These are phyloP conservation scores for Coccomyxa subellipsoidea DNA, from an alignment of 163 green algal genomes.

Conservation along the genomic window DNA sequence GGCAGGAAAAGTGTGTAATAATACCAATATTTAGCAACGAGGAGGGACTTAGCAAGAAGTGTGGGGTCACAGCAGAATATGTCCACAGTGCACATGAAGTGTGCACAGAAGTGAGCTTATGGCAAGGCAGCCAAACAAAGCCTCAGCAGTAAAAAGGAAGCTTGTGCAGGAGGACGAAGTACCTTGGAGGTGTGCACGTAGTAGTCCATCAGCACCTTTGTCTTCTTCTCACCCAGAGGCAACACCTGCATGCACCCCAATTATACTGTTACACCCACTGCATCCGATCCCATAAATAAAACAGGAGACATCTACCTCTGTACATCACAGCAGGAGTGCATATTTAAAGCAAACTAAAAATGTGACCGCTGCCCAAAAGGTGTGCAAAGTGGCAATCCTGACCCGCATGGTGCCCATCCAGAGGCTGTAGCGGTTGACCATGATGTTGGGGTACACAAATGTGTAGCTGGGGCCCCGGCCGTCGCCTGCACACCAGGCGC, in stretches of 20 bases:
- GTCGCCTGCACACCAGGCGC: slow-evolving; percentile 12
- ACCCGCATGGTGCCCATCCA: slow-evolving; percentile 55
- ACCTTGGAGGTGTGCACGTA: slow-evolving; percentile 10
- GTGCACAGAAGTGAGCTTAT: too few species aligned
- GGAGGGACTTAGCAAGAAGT: too few species aligned
- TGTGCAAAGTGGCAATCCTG: too few species aligned
- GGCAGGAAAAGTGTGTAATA: too few species aligned
- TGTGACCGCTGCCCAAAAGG: too few species aligned
- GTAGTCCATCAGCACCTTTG: slow-evolving; percentile 53
- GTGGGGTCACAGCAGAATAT: too few species aligned
- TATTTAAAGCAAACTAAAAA: too few species aligned
- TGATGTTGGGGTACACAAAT: slow-evolving; percentile 55
- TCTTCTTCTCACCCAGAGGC: slow-evolving; percentile 29
- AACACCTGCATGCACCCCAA: slow-evolving; percentile 16
- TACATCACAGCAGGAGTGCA: too few species aligned
- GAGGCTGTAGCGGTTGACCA: slow-evolving; percentile 57
- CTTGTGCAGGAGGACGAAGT: background rate
- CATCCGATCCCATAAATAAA: background rate
- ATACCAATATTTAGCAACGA: too few species aligned
- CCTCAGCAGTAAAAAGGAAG: background rate
- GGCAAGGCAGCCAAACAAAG: too few species aligned
- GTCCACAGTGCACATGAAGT: too few species aligned
- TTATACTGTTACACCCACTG: background rate
- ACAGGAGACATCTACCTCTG: too few species aligned
- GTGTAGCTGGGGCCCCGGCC: slow-evolving; percentile 26